Conservation (phyloP, 225 moss, liverwort and hornwort species). For the Bryoerythrophyllum caledonicum region DNA sequence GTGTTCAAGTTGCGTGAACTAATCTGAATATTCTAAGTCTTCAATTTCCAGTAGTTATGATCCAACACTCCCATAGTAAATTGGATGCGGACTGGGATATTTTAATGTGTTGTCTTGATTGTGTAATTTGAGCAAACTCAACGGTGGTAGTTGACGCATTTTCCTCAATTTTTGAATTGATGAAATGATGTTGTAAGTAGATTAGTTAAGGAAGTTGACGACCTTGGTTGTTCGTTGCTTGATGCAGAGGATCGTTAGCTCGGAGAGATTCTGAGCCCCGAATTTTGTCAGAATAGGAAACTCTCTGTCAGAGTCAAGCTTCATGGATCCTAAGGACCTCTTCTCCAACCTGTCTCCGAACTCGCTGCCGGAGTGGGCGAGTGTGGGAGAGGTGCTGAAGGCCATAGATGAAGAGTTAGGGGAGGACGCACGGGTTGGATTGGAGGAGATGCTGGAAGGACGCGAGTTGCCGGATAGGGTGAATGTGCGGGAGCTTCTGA, state of each 20-base stretch:
- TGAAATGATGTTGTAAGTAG: neutral
- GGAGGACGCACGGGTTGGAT: constrained; percentile 38
- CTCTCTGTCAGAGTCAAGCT: constrained; percentile 17
- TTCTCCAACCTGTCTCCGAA: constrained; percentile 41
- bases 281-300: constrained; percentile 31
- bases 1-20: neutral
- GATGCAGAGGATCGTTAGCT: too few relatives aligned
- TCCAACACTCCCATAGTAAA: too few relatives aligned
- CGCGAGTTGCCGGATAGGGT: constrained; percentile 45
- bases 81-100: neutral
- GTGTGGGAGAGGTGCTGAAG: constrained; percentile 35
- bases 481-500: constrained; percentile 44
- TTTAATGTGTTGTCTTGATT: too few relatives aligned
- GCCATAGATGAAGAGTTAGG: constrained; percentile 45
- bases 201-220: neutral
- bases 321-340: constrained; percentile 44
- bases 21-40: too few relatives aligned
- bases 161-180: too few relatives aligned
- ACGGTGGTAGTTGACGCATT: neutral
- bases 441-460: constrained; percentile 49
- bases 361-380: constrained; percentile 45
- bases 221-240: constrained; percentile 5
- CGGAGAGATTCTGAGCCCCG: neutral
- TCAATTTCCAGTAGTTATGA: too few relatives aligned
- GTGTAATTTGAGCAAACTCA: too few relatives aligned